Conservation (phyloP, 495 filamentous ascomycete species). For the Aeminium ludgeri region DNA sequence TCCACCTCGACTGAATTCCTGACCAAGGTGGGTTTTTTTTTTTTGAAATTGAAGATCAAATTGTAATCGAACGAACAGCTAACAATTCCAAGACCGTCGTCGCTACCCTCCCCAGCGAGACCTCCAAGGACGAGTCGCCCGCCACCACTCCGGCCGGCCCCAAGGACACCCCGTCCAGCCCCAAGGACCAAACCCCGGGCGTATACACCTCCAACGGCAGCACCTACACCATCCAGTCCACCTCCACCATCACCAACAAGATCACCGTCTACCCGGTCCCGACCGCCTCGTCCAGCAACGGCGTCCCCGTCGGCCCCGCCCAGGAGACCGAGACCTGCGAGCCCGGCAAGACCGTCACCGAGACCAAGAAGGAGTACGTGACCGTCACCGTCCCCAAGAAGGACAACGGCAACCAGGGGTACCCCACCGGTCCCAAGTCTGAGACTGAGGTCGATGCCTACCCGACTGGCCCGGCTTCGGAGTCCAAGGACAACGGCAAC, state of each 20-base stretch:
- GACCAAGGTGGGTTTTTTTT: constrained; percentile 2
- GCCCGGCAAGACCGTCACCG: constrained; percentile 4
- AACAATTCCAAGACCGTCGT: neutral
- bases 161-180: no score
- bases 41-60: no score
- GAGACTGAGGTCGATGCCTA: no score
- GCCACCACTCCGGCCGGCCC: neutral
- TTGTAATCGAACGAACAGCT: constrained; percentile 1
- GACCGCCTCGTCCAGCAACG: neutral
- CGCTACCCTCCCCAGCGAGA: no score
- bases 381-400: constrained; percentile 6
- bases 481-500: no score
- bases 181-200: no score
- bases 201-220: neutral
- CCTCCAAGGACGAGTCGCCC: neutral
- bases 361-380: constrained; percentile 9
- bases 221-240: constrained; percentile 7
- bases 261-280: constrained; percentile 11
- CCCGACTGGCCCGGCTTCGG: no score
- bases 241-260: constrained; percentile 9
- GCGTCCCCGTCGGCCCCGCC: neutral
- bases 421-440: no score
- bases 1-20: constrained; percentile 9
- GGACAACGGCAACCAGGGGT: no score
- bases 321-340: constrained; percentile 1